Evolutionary conservation across 2,329 filamentous ascomycete species (phyloP).

Genomic region (Pezicula rhizophila): DNA sequence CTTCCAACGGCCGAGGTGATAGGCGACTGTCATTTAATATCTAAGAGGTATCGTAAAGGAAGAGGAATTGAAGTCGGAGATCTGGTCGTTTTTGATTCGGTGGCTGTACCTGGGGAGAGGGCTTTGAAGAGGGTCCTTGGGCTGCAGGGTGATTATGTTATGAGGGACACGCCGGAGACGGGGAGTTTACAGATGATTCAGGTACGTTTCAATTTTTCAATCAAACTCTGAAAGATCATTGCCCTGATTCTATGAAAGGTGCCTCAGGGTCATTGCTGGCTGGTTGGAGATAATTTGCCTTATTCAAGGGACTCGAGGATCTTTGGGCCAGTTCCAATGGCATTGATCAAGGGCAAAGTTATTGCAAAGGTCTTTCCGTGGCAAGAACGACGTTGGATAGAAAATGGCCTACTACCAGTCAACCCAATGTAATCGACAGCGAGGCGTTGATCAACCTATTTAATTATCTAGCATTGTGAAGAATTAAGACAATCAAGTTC

Average conservation of each 20-base stretch:
- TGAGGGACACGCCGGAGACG: slow-evolving; percentile 52
- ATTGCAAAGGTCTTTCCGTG: slow-evolving; percentile 52
- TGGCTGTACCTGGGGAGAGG: slow-evolving; percentile 50
- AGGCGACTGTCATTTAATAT: slow-evolving; percentile 65
- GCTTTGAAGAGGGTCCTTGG: slow-evolving; percentile 63
- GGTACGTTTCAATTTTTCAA: slow-evolving; percentile 21
- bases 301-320: slow-evolving; percentile 80
- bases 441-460: not conserved
- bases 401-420: slow-evolving; percentile 34
- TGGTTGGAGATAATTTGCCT: slow-evolving; percentile 80
- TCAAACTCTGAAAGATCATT: not conserved
- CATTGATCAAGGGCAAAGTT: slow-evolving; percentile 77
- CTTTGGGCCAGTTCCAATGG: slow-evolving; percentile 82
- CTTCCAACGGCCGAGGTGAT: slow-evolving; percentile 69
- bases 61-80: slow-evolving; percentile 71
- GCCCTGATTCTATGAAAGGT: slow-evolving; percentile 47
- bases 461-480: not conserved
- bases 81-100: slow-evolving; percentile 72
- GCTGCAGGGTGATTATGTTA: slow-evolving; percentile 58
- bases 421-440: not conserved
- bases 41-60: slow-evolving; percentile 63
- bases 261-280: slow-evolving; percentile 85
- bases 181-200: slow-evolving; percentile 50
- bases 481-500: not conserved
- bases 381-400: slow-evolving; percentile 44